Evolutionary conservation across 2,329 filamentous ascomycete species (phyloP).

Genomic region (Beauveria sp.): DNA sequence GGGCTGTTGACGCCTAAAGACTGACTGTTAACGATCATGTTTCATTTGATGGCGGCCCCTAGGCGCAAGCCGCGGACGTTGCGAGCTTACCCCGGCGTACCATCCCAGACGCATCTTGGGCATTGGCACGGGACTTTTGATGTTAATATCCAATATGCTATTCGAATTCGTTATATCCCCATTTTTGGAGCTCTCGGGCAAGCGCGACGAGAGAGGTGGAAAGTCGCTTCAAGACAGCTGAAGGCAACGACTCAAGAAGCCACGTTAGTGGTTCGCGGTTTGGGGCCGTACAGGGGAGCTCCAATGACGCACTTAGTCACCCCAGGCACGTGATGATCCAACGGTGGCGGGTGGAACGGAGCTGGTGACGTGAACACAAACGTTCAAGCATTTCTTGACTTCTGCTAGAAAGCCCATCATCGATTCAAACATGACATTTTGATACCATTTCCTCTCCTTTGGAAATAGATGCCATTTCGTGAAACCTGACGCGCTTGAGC

Average conservation of each 20-base stretch:
- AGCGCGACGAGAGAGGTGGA: neutral
- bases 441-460: neutral
- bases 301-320: slow-evolving; percentile 12
- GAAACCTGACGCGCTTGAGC: neutral
- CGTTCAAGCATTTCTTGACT: neutral
- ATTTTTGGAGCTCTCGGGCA: neutral
- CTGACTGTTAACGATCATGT: slow-evolving; percentile 14
- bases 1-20: slow-evolving; percentile 67
- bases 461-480: neutral
- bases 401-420: neutral
- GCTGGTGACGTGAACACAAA: neutral
- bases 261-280: slow-evolving; percentile 1
- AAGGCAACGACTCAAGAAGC: slow-evolving; percentile 3
- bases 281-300: neutral
- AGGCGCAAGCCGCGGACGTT: slow-evolving; percentile 16
- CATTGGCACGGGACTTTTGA: slow-evolving; percentile 17
- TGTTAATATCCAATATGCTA: slow-evolving; percentile 9
- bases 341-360: neutral
- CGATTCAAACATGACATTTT: neutral
- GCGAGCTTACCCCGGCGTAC: slow-evolving; percentile 50
- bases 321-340: slow-evolving; percentile 4
- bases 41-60: slow-evolving; percentile 7
- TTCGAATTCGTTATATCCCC: neutral
- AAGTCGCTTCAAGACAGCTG: neutral
- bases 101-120: slow-evolving; percentile 50